Base-by-base conservation (phyloP, 1,284 basidiomycete species). In the Pyrrhoderma noxium region DNA sequence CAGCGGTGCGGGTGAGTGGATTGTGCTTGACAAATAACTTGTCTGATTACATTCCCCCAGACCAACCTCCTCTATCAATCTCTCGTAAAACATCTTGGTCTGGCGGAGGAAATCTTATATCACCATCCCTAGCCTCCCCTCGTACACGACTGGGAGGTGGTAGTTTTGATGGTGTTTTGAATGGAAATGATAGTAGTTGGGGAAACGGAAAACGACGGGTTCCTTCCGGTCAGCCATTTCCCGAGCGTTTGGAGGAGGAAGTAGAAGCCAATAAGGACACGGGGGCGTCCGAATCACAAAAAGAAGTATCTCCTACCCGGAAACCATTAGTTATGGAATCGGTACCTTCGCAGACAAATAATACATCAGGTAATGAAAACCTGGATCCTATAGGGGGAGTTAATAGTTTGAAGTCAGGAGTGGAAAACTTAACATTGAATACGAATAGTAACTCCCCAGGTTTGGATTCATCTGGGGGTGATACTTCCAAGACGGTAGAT, bases 51-150 rank as follows among this genome's bases (percentile, higher is more conserved):
- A n/a, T 23, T 11, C 54, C 43, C 25, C 4, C 51, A 79, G 78
- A 80, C 61, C 76, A 73, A 64, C 64, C 71, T 35, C 66, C 74
- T 19, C 58, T 71, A 43, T 52, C 62, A 13, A 54, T 81, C 18
- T 78, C 82, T 45, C 76, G 85, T 36, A 88, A 85, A 64, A 72
- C 80, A 42, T 88, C 86, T n/a, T 62, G 85, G 58, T 82, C 85
- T 11, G 74, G 73, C 51, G 68, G 75, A 49, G 79, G 81, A 60
- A 70, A 72, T 34, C 67, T 74, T 16, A 60, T 72, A 14, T 78
- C 80, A 42, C 75, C 84, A 49, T 70, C 69, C 7, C 67, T 80
- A 48, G 73, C 79, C 43, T 85, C 85, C 31, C 83, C 85, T 59
- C 81, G 85, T 45, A 75, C 72, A 47, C 77, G 85, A 55, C 69